Conservation (phyloP, 306 rosid species). For the Nissolia schottii region DNA sequence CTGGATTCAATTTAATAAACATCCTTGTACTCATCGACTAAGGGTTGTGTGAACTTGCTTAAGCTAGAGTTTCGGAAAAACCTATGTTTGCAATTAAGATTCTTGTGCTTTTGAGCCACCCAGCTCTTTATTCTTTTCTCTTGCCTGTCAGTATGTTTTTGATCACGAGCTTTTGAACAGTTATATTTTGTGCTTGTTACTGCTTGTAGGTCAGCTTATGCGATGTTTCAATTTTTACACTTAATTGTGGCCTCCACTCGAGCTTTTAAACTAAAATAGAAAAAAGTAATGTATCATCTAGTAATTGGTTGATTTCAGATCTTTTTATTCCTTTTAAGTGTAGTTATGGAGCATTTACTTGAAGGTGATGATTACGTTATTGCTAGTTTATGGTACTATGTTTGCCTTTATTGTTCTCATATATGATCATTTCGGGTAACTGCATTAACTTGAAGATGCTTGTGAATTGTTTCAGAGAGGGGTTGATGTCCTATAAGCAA, state of each 20-base stretch:
- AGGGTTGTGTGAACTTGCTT: background rate
- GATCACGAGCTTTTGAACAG: background rate
- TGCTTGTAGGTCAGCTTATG: background rate
- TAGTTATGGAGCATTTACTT: background rate
- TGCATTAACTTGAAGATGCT: slow-evolving; percentile 20
- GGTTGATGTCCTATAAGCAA: slow-evolving; percentile 94
- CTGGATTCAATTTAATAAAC: background rate
- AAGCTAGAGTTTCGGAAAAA: background rate
- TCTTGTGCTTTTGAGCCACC: background rate
- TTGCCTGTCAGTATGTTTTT: slow-evolving; percentile 2
- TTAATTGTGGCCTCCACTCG: background rate
- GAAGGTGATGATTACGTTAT: background rate
- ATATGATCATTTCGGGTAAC: background rate
- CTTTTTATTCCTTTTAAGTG: background rate
- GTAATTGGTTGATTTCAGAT: too few species aligned
- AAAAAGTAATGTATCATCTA: background rate
- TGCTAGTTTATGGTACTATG: background rate
- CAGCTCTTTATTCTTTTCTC: background rate
- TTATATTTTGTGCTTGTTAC: background rate
- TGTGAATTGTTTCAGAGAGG: slow-evolving; percentile 63
- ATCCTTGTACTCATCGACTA: background rate
- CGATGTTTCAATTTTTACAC: background rate
- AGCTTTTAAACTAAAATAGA: background rate
- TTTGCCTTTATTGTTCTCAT: background rate
- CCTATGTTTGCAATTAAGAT: too few species aligned